Percentiles rank a stretch among this genome's conserved stretches.
Conservation (phyloP, 164 flowering plant genomes). For the Cinnamomum chago region DNA sequence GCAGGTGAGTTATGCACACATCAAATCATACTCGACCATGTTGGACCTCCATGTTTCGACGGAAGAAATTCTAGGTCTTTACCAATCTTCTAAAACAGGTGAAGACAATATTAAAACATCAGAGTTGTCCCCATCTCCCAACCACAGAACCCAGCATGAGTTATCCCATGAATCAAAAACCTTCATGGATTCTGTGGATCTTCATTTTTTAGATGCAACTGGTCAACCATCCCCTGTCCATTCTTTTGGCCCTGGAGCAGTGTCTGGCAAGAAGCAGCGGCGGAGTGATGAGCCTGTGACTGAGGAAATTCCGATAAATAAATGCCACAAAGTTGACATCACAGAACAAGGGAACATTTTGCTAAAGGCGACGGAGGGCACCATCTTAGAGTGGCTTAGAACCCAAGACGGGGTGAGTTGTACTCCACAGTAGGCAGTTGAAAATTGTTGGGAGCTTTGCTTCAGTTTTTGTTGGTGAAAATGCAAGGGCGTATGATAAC, state of each 20-base stretch:
- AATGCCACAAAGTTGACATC: slow-evolving; percentile 28
- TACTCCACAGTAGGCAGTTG: neutral
- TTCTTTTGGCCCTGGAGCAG: neutral
- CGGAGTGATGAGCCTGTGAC: neutral
- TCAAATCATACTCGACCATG: slow-evolving; percentile 39
- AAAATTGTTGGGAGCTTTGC: neutral
- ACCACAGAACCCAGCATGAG: neutral
- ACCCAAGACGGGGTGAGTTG: slow-evolving; percentile 40
- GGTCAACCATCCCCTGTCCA: neutral
- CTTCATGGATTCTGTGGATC: neutral
- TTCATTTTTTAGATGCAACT: slow-evolving; percentile 7
- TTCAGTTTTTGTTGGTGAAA: neutral
- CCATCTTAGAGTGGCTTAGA: slow-evolving; percentile 36
- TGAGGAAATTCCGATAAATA: slow-evolving; percentile 13
- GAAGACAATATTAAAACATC: slow-evolving; percentile 9
- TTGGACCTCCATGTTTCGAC: slow-evolving; percentile 25
- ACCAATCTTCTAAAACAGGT: slow-evolving; percentile 10
- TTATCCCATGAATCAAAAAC: slow-evolving; percentile 8
- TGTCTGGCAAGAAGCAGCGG: slow-evolving; percentile 8
- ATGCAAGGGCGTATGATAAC: neutral
- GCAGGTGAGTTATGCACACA: slow-evolving; percentile 48
- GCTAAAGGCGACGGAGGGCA: slow-evolving; percentile 32
- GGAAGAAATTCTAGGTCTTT: slow-evolving; percentile 10
- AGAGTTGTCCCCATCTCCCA: slow-evolving; percentile 1
- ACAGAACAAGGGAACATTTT: slow-evolving; percentile 9